These are phyloP conservation scores for Cryptococcus sp. DNA, from an alignment of 1,284 basidiomycete species.

Conservation along the genomic window DNA sequence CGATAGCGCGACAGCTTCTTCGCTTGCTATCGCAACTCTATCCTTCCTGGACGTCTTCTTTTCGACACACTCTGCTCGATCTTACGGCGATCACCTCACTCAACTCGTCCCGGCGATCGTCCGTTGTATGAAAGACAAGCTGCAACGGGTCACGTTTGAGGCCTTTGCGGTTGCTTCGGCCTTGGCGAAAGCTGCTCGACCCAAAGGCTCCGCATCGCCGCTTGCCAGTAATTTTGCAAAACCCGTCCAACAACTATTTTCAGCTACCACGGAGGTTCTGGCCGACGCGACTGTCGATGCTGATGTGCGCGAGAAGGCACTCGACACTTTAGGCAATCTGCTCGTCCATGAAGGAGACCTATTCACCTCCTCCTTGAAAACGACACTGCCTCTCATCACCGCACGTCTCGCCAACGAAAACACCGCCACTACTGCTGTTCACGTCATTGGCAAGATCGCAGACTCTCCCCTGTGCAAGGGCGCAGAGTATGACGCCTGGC, in stretches of 20 bases:
- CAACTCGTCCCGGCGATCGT: conserved; percentile 72
- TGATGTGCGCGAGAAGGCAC: conserved; percentile 80
- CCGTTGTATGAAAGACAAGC: conserved; percentile 62
- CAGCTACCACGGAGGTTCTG: conserved; percentile 70
- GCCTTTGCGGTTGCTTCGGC: conserved; percentile 64
- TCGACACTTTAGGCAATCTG: conserved; percentile 79
- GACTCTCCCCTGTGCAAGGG: conserved; percentile 53
- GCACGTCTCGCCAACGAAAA: conserved; percentile 67
- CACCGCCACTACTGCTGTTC: conserved; percentile 56
- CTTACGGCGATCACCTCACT: conserved; percentile 65
- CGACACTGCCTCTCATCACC: conserved; percentile 67
- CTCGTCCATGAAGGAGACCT: conserved; percentile 82
- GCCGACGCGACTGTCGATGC: conserved; percentile 82
- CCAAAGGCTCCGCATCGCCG: conserved; percentile 40
- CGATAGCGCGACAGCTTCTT: conserved; percentile 67
- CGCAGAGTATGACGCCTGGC: conserved; percentile 66
- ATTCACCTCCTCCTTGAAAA: conserved; percentile 48
- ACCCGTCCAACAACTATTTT: conserved; percentile 71
- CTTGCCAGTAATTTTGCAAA: conserved; percentile 34
- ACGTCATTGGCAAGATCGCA: conserved; percentile 56
- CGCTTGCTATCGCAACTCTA: conserved; percentile 75
- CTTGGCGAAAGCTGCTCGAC: conserved; percentile 55
- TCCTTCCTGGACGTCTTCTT: conserved; percentile 85
- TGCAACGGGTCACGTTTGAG: conserved; percentile 63
- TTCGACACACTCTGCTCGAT: conserved; percentile 70